Evolutionary conservation across 768 basidiomycete species (phyloP).

Genomic region (Roridomyces roridus): DNA sequence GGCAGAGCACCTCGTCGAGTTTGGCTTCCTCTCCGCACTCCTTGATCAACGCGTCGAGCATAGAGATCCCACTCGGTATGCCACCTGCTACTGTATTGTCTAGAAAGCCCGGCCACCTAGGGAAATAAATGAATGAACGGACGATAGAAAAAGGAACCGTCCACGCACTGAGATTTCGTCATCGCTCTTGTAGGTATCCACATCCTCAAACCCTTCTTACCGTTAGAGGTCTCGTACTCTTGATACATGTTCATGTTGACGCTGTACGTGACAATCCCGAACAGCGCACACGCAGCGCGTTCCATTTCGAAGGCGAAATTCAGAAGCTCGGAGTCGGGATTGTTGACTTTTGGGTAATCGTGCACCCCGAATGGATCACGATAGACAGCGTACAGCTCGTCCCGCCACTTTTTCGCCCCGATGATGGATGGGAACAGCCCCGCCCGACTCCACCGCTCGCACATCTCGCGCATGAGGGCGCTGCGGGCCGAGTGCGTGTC

Average conservation of each 20-base stretch:
- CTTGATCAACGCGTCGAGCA: constrained; percentile 81
- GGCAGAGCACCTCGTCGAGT: constrained; percentile 68
- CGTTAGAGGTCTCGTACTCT: constrained; percentile 54
- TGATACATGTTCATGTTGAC: constrained; percentile 88
- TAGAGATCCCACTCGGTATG: constrained; percentile 78
- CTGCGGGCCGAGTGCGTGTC: constrained; percentile 60
- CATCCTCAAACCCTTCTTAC: constrained; percentile 58
- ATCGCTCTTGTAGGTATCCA: constrained; percentile 89
- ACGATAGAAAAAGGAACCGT: too few species aligned
- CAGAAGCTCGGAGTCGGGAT: constrained; percentile 33
- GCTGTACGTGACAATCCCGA: constrained; percentile 90
- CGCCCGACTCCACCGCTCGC: constrained; percentile 76
- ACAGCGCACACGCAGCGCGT: constrained; percentile 85
- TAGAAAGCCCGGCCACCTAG: constrained; percentile 81
- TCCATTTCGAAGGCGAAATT: constrained; percentile 92
- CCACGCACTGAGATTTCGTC: constrained; percentile 87
- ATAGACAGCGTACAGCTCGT: constrained; percentile 84
- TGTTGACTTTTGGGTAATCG: constrained; percentile 48
- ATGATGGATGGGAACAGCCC: constrained; percentile 68
- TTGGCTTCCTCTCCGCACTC: constrained; percentile 96
- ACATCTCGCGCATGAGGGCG: constrained; percentile 65
- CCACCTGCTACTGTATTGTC: constrained; percentile 96
- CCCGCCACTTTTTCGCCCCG: constrained; percentile 82
- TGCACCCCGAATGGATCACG: constrained; percentile 68
- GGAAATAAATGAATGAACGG: too few species aligned